Base-by-base conservation (phyloP, 2,329 filamentous ascomycete genomes). In the Fusarium torulosum region DNA sequence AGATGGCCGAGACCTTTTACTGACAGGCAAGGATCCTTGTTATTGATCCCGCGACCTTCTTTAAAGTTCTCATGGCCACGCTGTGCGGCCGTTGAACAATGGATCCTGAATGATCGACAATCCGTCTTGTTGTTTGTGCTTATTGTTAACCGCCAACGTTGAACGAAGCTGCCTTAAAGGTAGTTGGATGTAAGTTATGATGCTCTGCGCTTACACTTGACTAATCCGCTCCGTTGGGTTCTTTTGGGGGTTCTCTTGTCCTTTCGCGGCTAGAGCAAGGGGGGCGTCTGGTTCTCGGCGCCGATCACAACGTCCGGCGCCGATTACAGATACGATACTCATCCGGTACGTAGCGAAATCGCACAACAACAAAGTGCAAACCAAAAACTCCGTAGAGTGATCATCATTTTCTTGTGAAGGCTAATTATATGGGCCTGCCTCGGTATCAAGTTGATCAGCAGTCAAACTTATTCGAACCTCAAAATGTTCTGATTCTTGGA, bases 241-340 rank as follows among this genome's bases (percentile, higher is more conserved):
- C 27, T 29, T 29, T 29, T 29, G 27, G 27, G 41, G n/a, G 17
- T 21, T 35, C 25, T 59, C 33, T 14, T 50, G 50, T 38, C 41
- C 10, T 51, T 45, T 45, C 23, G 10, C 31, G 10, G 19, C 37
- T 29, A 43, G 31, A 49, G 13, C 45, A 67, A 29, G 37, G 46
- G 58, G 33, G 59, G 38, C 21, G 42, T 35, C 35, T 37, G 47
- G 52, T 50, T 49, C 42, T 67, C 64, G 63, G 63, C 64, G 44
- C 53, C 63, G 58, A 67, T 59, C 29, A 14, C 53, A 52, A 54
- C 43, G 29, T 33, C 63, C 47, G 58, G 44, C 41, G 55, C 65
- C 65, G 65, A 69, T 68, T 41, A 41, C 53, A 68, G 55, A 57
- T 38, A 27, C 45, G 55, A 57, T 38, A 27, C 45, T 50, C 44